Conservation (phyloP, 1,284 basidiomycete species). For the Marasmius sp. region DNA sequence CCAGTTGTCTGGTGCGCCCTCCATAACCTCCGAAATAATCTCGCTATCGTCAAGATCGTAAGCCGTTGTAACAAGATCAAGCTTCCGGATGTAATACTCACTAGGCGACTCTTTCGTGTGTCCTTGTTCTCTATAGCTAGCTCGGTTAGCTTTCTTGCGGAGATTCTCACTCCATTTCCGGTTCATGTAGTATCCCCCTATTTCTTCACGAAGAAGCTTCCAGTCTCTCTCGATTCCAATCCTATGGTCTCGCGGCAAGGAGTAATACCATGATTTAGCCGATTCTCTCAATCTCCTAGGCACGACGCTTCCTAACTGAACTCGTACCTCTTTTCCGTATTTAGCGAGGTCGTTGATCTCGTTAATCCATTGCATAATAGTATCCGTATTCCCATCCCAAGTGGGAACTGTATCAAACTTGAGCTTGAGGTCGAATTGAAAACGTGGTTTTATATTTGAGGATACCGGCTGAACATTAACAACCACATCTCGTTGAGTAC, state of each 20-base stretch:
- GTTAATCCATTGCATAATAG: slow-evolving; percentile 24
- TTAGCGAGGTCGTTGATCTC: slow-evolving; percentile 20
- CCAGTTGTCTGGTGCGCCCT: slow-evolving; percentile 17
- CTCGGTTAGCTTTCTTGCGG: not conserved
- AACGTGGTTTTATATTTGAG: too few relatives aligned
- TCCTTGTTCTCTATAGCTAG: slow-evolving; percentile 21
- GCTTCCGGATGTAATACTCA: slow-evolving; percentile 28
- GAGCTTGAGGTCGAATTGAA: slow-evolving; percentile 17
- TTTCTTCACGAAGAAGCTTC: not conserved
- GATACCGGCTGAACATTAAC: too few relatives aligned
- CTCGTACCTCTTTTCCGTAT: not conserved
- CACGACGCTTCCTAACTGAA: slow-evolving; percentile 23
- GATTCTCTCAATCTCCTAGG: slow-evolving; percentile 6
- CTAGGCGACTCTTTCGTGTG: slow-evolving; percentile 19
- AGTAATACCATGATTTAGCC: slow-evolving; percentile 29
- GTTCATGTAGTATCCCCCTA: not conserved
- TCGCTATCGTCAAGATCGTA: slow-evolving; percentile 16
- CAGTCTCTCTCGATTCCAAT: not conserved
- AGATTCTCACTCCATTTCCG: not conserved
- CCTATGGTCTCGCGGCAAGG: not conserved
- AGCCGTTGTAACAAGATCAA: slow-evolving; percentile 18
- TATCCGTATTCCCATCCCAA: slow-evolving; percentile 29
- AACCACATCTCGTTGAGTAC: too few relatives aligned
- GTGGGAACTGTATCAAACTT: slow-evolving; percentile 10
- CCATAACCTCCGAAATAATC: slow-evolving; percentile 29